Conservation (phyloP, 1,284 basidiomycete genomes). For the Fomitopsis pinicola region DNA sequence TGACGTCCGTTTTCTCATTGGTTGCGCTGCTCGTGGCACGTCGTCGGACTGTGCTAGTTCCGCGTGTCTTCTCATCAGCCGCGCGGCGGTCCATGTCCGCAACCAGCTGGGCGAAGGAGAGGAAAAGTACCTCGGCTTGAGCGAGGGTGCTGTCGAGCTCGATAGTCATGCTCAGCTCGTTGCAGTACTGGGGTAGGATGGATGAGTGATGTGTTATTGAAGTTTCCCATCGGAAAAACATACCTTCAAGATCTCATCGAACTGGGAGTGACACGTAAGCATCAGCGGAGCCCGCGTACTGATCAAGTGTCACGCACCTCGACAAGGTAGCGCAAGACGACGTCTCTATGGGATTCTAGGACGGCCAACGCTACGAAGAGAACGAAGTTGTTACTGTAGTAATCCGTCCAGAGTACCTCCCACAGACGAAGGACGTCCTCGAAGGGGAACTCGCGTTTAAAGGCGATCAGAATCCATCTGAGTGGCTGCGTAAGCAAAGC, state of each 20-base stretch:
- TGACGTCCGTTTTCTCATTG: constrained; percentile 16
- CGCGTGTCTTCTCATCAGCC: constrained; percentile 39
- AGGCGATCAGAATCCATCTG: constrained; percentile 83
- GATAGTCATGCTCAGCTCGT: constrained; percentile 91
- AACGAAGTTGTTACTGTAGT: constrained; percentile 85
- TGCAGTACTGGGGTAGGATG: constrained; percentile 64
- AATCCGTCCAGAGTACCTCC: constrained; percentile 96
- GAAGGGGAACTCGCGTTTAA: constrained; percentile 95
- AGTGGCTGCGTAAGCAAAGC: not conserved
- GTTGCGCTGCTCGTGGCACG: constrained; percentile 6
- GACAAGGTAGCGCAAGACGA: constrained; percentile 89
- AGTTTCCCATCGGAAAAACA: constrained; percentile 7
- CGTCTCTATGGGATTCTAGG: constrained; percentile 90
- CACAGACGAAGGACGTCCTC: constrained; percentile 86
- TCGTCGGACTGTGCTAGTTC: constrained; percentile 9
- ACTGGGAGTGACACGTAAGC: constrained; percentile 36
- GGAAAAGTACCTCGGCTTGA: constrained; percentile 91
- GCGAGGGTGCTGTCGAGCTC: constrained; percentile 89
- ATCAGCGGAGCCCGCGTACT: not conserved
- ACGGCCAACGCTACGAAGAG: constrained; percentile 93
- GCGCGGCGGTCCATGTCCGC: constrained; percentile 81
- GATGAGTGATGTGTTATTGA: constrained; percentile 4
- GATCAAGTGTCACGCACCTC: constrained; percentile 51
- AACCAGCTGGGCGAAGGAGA: constrained; percentile 80
- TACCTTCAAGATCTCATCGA: constrained; percentile 85